Evolutionary conservation across 257 asterid species (phyloP).

Genomic region (Lithospermum erythrorhizon): DNA sequence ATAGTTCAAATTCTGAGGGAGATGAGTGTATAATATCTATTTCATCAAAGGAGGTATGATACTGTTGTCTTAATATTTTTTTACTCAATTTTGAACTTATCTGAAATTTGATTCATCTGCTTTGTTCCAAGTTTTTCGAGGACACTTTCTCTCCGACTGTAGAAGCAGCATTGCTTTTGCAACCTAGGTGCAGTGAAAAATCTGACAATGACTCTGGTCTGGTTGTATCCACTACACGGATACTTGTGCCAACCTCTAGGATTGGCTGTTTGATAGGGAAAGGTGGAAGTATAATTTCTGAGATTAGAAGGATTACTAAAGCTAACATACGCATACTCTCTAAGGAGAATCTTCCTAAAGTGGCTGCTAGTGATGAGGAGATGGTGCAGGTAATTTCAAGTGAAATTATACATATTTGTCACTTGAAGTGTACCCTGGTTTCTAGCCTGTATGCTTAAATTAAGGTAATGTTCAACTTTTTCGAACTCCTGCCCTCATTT

Average conservation of each 20-base stretch:
- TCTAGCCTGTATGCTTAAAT: too few species aligned
- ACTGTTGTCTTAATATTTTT: not conserved
- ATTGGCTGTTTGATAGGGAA: constrained; percentile 23
- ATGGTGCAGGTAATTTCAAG: constrained; percentile 17
- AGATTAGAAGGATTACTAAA: constrained; percentile 22
- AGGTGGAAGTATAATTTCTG: constrained; percentile 21
- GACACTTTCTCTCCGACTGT: constrained; percentile 20
- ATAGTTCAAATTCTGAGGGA: constrained; percentile 18
- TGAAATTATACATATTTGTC: not conserved
- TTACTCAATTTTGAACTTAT: not conserved
- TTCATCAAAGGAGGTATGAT: constrained; percentile 15
- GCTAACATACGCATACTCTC: constrained; percentile 23
- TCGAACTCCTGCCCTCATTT: not conserved
- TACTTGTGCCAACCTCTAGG: constrained; percentile 21
- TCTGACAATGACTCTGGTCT: constrained; percentile 20
- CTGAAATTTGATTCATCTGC: not conserved
- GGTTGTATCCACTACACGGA: constrained; percentile 15
- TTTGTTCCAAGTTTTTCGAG: constrained; percentile 11
- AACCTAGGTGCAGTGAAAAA: constrained; percentile 21
- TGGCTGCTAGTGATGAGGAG: constrained; percentile 22
- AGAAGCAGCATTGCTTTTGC: constrained; percentile 20
- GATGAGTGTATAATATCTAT: constrained; percentile 19
- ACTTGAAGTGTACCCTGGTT: not conserved
- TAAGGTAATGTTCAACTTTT: too few species aligned
- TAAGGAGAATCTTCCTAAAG: constrained; percentile 23